Conservation (phyloP, 2,329 filamentous ascomycete species). For the Tolypocladium endophyticum region DNA sequence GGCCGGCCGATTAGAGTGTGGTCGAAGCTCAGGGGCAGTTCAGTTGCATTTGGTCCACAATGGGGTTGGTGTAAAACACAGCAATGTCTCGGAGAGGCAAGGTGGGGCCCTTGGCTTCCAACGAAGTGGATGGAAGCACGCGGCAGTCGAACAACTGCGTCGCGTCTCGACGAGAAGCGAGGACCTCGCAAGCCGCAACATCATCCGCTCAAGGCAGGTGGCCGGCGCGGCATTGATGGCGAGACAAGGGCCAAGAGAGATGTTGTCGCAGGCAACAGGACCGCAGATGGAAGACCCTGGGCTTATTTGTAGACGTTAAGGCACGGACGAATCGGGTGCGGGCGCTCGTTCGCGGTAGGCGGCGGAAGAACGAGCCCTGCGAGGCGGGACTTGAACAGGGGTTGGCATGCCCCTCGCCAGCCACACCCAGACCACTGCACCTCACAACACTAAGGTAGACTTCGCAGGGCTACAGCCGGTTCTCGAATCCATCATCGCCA, state of each 20-base stretch:
- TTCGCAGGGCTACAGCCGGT: not conserved
- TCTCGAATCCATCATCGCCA: not conserved
- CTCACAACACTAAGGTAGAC: not conserved
- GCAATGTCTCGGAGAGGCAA: not conserved
- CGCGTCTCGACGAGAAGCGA: not conserved
- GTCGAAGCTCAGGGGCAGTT: not conserved
- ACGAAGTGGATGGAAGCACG: not conserved
- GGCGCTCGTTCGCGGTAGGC: not conserved
- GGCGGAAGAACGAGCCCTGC: not conserved
- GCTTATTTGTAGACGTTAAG: not conserved
- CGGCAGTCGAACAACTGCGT: not conserved
- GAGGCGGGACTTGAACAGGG: not conserved
- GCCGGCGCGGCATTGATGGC: not conserved
- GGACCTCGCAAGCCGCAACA: not conserved
- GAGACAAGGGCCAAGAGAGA: not conserved
- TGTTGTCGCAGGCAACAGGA: not conserved
- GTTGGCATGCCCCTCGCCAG: not conserved
- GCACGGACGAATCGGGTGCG: not conserved
- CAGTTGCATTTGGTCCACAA: not conserved
- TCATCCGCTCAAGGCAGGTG: not conserved
- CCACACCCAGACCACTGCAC: not conserved
- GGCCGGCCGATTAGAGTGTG: not conserved
- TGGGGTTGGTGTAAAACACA: not conserved
- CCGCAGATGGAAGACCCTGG: not conserved
- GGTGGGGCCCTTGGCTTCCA: not conserved